Evolutionary conservation across 257 asterid genomes (phyloP).

Genomic region (Striga asiatica): DNA sequence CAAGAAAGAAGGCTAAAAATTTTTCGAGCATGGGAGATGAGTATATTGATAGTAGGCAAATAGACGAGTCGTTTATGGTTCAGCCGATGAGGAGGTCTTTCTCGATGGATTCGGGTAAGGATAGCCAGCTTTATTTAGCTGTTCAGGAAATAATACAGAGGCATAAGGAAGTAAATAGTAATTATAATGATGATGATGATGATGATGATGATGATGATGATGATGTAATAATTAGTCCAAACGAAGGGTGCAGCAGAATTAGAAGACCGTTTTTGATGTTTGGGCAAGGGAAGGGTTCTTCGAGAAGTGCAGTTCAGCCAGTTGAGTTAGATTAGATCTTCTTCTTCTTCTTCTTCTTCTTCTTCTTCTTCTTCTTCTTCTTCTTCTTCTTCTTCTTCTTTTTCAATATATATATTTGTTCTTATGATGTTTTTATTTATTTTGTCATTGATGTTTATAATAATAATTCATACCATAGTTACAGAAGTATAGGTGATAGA

Average conservation of each 20-base stretch:
- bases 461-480: too few species aligned
- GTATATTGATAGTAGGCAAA: slow-evolving; percentile 47
- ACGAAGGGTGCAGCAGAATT: slow-evolving; percentile 33
- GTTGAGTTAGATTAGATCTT: slow-evolving; percentile 23
- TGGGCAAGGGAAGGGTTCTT: slow-evolving; percentile 63
- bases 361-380: background rate
- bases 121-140: slow-evolving; percentile 47
- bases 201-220: background rate
- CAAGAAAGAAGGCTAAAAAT: slow-evolving; percentile 25
- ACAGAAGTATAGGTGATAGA: slow-evolving; percentile 13
- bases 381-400: background rate
- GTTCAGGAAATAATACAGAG: slow-evolving; percentile 48
- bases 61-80: slow-evolving; percentile 44
- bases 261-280: slow-evolving; percentile 67
- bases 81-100: slow-evolving; percentile 79
- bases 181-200: background rate
- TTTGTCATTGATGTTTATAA: slow-evolving; percentile 1
- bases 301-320: slow-evolving; percentile 68
- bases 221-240: slow-evolving; percentile 1
- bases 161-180: slow-evolving; percentile 17
- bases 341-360: background rate
- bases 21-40: slow-evolving; percentile 72
- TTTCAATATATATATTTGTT: too few species aligned
- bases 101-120: slow-evolving; percentile 84
- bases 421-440: background rate